Conservation (phyloP, 2,329 filamentous ascomycete species). For the Bimuria novae-zelandiae region DNA sequence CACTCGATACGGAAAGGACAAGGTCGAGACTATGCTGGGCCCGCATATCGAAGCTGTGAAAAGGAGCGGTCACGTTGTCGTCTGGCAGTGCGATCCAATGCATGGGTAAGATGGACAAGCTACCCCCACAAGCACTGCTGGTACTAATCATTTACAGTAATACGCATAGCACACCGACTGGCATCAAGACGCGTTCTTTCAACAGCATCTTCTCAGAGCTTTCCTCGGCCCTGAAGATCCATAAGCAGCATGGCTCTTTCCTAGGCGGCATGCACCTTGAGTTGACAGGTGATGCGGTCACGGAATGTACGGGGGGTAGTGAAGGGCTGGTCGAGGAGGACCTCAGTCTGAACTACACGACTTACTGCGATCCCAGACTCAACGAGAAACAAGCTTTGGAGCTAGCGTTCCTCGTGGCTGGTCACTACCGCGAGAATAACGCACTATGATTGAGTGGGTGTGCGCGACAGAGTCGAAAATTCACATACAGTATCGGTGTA, state of each 20-base stretch:
- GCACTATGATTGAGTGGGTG: too few species aligned
- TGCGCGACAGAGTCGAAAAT: too few species aligned
- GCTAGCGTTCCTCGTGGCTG: slow-evolving; percentile 89
- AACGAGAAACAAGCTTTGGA: slow-evolving; percentile 99
- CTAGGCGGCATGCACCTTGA: slow-evolving; percentile 94
- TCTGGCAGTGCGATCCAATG: slow-evolving; percentile 99
- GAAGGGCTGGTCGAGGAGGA: slow-evolving; percentile 87
- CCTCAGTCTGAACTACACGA: slow-evolving; percentile 87
- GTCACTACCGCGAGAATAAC: slow-evolving; percentile 66
- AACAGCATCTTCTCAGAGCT: slow-evolving; percentile 88
- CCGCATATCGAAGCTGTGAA: slow-evolving; percentile 88
- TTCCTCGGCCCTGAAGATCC: slow-evolving; percentile 79
- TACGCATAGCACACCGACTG: slow-evolving; percentile 67
- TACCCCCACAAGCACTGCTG: neutral
- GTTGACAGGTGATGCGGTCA: slow-evolving; percentile 93
- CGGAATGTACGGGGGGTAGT: slow-evolving; percentile 91
- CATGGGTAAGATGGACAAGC: slow-evolving; percentile 64
- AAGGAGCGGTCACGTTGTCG: slow-evolving; percentile 73
- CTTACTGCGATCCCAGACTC: slow-evolving; percentile 90
- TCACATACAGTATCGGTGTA: too few species aligned
- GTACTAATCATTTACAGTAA: slow-evolving; percentile 53
- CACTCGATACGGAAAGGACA: slow-evolving; percentile 85
- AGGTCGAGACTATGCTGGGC: slow-evolving; percentile 76
- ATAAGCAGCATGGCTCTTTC: slow-evolving; percentile 81
- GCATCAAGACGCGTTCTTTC: slow-evolving; percentile 93